phyloP scores from a whole-genome alignment of 495 filamentous ascomycete genomes.

The Hyaloscypha variabilis region DNA sequence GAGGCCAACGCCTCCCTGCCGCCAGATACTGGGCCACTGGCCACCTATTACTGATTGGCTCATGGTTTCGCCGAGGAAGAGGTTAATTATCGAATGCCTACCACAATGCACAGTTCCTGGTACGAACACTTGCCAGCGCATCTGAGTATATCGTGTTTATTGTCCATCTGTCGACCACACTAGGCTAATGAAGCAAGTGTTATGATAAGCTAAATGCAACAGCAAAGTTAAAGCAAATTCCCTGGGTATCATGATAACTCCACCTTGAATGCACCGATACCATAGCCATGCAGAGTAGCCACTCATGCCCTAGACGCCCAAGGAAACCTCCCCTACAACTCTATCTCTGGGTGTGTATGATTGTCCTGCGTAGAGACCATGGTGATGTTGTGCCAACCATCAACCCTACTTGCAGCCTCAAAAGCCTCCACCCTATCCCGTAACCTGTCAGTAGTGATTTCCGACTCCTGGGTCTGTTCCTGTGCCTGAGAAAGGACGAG shows the following conservation, averaged over 20 bases:
- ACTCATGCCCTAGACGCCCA: background rate
- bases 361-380: conserved; percentile 50
- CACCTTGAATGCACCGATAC: background rate
- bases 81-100: conserved; percentile 6
- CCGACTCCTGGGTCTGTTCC: conserved; percentile 12
- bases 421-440: conserved; percentile 14
- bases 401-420: conserved; percentile 14
- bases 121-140: conserved; percentile 7
- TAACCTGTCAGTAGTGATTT: conserved; percentile 5
- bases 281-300: background rate
- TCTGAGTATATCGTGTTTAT: conserved; percentile 6
- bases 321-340: conserved; percentile 38
- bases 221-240: conserved; percentile 3
- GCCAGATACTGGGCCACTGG: background rate
- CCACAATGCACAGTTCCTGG: conserved; percentile 1
- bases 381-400: conserved; percentile 46
- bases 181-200: background rate
- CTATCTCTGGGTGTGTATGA: conserved; percentile 51
- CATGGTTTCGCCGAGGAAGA: background rate
- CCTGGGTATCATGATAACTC: conserved; percentile 3
- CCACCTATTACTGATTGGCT: conserved; percentile 3
- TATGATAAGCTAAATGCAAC: conserved; percentile 7
- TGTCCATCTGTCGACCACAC: background rate
- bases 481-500: conserved; percentile 18
- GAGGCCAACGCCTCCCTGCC: background rate